These are phyloP conservation scores for Chlamydomonas reinhardtii DNA, from an alignment of 163 green algal species.

Conservation along the genomic window DNA sequence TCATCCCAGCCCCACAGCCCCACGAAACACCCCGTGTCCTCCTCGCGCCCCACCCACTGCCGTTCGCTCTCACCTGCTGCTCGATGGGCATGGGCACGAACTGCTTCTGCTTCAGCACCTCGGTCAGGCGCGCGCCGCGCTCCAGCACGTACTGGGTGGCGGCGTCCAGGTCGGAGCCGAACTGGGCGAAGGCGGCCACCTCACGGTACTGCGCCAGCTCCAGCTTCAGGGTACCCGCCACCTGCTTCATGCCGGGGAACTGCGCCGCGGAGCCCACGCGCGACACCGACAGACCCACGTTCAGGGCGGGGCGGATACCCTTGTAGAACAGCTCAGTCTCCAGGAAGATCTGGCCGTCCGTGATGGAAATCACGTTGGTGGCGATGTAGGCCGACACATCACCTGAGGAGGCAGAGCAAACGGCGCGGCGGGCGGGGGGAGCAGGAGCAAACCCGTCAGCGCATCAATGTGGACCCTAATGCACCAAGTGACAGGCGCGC, in stretches of 20 bases:
- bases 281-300: conserved; percentile 87
- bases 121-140: conserved; percentile 87
- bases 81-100: conserved; percentile 91
- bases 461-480: no score
- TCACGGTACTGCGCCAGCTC: conserved; percentile 93
- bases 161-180: conserved; percentile 93
- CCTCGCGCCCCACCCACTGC: conserved; percentile 50
- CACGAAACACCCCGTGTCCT: background rate
- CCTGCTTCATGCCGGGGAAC: conserved; percentile 93
- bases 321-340: conserved; percentile 95
- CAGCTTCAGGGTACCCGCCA: conserved; percentile 86
- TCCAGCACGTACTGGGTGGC: conserved; percentile 95
- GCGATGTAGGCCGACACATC: conserved; percentile 94
- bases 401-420: conserved; percentile 25
- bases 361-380: conserved; percentile 96
- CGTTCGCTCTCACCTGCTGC: conserved; percentile 64
- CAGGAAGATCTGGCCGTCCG: conserved; percentile 94
- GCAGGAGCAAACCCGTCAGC: no score
- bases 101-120: conserved; percentile 95
- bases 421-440: no score
- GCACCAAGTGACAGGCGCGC: no score
- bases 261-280: conserved; percentile 91
- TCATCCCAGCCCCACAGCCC: background rate
- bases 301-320: conserved; percentile 91
- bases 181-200: conserved; percentile 91